phyloP scores from a whole-genome alignment of 2,329 filamentous ascomycete genomes.

The Hymenotorrendiella dingleyae region DNA sequence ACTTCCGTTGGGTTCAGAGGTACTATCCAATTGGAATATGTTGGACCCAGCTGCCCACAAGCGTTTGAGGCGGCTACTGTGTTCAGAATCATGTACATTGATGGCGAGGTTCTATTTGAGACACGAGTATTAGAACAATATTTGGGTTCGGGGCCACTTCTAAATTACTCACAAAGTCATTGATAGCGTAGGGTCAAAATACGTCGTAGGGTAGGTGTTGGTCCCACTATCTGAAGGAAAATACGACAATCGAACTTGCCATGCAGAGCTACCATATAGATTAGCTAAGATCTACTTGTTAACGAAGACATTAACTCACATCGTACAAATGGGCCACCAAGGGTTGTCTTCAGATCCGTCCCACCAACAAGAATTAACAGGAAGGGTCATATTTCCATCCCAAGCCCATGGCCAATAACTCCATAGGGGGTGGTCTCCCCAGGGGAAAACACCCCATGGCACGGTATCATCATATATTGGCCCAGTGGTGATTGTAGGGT shows the following conservation, averaged over 20 bases:
- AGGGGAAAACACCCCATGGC: constrained; percentile 2
- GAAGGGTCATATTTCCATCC: constrained; percentile 1
- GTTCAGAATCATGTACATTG: constrained; percentile 5
- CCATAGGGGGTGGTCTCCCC: constrained; percentile 3
- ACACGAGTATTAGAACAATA: not conserved
- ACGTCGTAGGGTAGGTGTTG: constrained; percentile 11
- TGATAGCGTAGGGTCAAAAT: constrained; percentile 6
- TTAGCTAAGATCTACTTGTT: no score
- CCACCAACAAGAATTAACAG: constrained; percentile 2
- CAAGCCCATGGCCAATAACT: constrained; percentile 1
- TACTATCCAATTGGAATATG: not conserved
- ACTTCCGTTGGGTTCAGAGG: constrained; percentile 1
- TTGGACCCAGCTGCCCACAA: constrained; percentile 3
- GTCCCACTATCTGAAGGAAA: constrained; percentile 13
- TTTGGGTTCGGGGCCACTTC: not conserved
- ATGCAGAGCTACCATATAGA: constrained; percentile 3
- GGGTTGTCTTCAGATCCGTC: not conserved
- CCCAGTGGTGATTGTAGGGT: not conserved
- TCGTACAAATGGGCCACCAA: constrained; percentile 1
- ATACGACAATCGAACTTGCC: constrained; percentile 11
- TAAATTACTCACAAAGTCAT: constrained; percentile 3
- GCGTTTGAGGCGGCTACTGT: constrained; percentile 1
- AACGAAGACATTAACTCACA: no score
- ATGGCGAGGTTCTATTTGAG: constrained; percentile 3
- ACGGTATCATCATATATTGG: not conserved